Percentiles rank a stretch among this genome's conserved stretches.
phyloP scores from a whole-genome alignment of 805 yeast species.

The Candida nemodendra region DNA sequence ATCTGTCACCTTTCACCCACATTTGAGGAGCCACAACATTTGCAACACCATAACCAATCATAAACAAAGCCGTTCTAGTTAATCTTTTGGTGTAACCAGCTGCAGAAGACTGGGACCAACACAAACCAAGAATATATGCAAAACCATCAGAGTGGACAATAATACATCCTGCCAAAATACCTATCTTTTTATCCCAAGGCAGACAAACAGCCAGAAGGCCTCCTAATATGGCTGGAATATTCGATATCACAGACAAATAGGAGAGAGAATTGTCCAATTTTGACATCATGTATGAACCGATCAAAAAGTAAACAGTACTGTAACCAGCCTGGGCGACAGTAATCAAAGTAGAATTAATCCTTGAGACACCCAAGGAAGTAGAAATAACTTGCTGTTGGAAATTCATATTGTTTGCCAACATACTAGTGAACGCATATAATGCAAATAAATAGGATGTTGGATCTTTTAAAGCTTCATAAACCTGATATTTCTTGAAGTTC shows the following conservation, averaged over 20 bases:
- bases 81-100: constrained; percentile 46
- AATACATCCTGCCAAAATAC: constrained; percentile 1
- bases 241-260: not conserved
- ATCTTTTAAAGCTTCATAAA: constrained; percentile 50
- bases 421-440: constrained; percentile 41
- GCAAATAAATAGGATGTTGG: constrained; percentile 46
- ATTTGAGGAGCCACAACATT: constrained; percentile 50
- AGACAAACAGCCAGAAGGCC: not conserved
- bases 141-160: not conserved
- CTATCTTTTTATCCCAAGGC: not conserved
- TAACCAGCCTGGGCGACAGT: constrained; percentile 39
- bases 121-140: not conserved
- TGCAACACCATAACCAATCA: constrained; percentile 42
- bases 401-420: constrained; percentile 51
- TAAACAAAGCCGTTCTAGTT: constrained; percentile 41
- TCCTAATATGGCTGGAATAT: not conserved
- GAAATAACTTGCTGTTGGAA: constrained; percentile 53
- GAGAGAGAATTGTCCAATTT: not conserved
- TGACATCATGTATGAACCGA: not conserved
- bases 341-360: constrained; percentile 49
- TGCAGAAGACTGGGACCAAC: constrained; percentile 16
- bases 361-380: constrained; percentile 39
- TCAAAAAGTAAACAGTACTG: not conserved
- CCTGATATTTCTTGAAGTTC: constrained; percentile 45
- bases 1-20: constrained; percentile 22